These are phyloP conservation scores for Vitis hybrid DNA, from an alignment of 177 flowering plant species.

Conservation along the genomic window DNA sequence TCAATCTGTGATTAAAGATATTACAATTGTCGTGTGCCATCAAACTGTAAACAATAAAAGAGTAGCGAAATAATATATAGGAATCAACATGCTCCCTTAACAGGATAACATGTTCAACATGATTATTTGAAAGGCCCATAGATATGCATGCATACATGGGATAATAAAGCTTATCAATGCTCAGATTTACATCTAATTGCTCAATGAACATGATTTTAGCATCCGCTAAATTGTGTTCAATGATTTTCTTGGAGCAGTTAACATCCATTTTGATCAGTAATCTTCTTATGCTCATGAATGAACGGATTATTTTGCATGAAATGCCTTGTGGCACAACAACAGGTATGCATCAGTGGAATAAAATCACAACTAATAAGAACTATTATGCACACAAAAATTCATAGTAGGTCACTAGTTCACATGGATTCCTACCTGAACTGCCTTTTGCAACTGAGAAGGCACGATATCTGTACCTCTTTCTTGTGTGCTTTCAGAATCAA, in stretches of 20 bases:
- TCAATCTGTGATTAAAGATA: neutral
- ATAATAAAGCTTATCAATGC: no score
- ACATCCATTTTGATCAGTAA: no score
- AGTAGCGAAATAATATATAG: neutral
- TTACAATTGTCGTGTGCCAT: neutral
- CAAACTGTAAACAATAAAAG: neutral
- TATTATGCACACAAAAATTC: neutral
- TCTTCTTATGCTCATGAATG: no score
- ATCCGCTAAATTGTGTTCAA: no score
- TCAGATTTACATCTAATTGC: no score
- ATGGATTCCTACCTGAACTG: constrained; percentile 49
- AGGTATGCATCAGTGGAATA: neutral
- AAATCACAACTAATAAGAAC: neutral
- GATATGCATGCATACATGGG: no score
- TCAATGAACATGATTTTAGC: no score
- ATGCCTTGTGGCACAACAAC: neutral
- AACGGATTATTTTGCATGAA: neutral
- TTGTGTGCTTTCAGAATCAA: constrained; percentile 14
- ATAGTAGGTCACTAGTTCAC: neutral
- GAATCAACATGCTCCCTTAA: no score
- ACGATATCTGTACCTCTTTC: constrained; percentile 20
- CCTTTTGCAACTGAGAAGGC: constrained; percentile 41
- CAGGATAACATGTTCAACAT: no score
- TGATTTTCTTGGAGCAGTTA: no score
- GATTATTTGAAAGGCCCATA: no score